Conservation (phyloP, 805 yeast species). For the Wickerhamiella allomyrinae region DNA sequence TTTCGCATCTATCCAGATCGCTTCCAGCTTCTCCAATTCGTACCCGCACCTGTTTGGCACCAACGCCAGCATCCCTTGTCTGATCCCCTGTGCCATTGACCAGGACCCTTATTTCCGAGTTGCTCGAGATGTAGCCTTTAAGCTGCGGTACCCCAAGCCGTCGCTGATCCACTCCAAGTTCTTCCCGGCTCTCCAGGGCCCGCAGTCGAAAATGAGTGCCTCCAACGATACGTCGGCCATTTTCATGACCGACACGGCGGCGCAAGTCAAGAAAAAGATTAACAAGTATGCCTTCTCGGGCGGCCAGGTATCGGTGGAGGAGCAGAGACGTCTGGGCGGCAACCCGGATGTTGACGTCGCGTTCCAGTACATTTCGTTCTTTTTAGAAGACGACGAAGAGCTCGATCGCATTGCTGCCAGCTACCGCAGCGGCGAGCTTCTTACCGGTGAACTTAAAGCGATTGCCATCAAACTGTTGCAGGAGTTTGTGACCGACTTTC, state of each 20-base stretch:
- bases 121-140: constrained; percentile 93
- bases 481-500: constrained; percentile 67
- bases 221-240: constrained; percentile 84
- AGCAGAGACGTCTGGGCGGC: constrained; percentile 83
- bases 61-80: constrained; percentile 82
- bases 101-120: constrained; percentile 98
- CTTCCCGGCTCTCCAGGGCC: constrained; percentile 97
- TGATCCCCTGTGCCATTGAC: constrained; percentile 98
- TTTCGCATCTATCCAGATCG: constrained; percentile 91
- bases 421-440: constrained; percentile 65
- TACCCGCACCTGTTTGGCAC: constrained; percentile 85
- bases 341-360: constrained; percentile 93
- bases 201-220: constrained; percentile 94
- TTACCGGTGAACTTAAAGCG: constrained; percentile 89
- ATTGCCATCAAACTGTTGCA: constrained; percentile 69
- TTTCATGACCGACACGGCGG: constrained; percentile 88
- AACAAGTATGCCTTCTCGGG: constrained; percentile 96
- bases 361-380: constrained; percentile 81
- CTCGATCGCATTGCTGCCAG: constrained; percentile 44
- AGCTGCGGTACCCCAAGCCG: constrained; percentile 80
- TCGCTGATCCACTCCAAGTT: constrained; percentile 85
- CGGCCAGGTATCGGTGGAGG: constrained; percentile 76
- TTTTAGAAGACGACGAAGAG: constrained; percentile 75
- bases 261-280: constrained; percentile 83
- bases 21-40: constrained; percentile 90